Evolutionary conservation across 148 eudicot genomes (phyloP).

Genomic region (Beta vulgaris): DNA sequence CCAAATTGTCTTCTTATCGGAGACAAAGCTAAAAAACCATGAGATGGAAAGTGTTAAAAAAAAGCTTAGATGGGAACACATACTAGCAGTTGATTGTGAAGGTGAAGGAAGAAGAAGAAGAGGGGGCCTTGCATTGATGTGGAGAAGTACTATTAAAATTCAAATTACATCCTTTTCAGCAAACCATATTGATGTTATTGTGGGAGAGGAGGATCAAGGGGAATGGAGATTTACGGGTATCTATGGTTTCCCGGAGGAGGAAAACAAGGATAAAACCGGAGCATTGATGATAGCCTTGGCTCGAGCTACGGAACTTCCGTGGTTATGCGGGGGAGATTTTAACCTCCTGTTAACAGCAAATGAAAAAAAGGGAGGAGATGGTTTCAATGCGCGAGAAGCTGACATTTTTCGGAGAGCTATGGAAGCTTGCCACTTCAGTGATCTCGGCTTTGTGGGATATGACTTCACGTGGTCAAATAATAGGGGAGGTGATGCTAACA

Average conservation of each 20-base stretch:
- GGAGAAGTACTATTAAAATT: neutral
- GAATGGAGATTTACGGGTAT: neutral
- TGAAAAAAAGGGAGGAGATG: neutral
- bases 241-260: neutral
- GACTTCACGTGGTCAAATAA: neutral
- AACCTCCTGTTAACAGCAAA: neutral
- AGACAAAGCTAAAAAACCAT: neutral
- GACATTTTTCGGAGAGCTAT: neutral
- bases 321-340: neutral
- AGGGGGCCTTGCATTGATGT: neutral
- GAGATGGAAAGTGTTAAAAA: neutral
- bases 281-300: neutral
- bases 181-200: neutral
- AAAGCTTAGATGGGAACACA: too few species aligned
- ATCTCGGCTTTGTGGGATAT: neutral
- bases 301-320: too few species aligned
- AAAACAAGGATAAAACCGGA: neutral
- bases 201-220: too few species aligned
- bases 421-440: neutral
- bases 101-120: neutral
- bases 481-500: neutral
- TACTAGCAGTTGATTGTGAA: neutral
- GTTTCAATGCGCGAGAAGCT: neutral
- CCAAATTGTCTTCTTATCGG: too few species aligned
- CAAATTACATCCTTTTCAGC: too few species aligned